Percentiles rank a stretch among this genome's conserved stretches.
These are phyloP conservation scores for Ceratonia siliqua DNA, from an alignment of 306 rosid species.

Conservation along the genomic window DNA sequence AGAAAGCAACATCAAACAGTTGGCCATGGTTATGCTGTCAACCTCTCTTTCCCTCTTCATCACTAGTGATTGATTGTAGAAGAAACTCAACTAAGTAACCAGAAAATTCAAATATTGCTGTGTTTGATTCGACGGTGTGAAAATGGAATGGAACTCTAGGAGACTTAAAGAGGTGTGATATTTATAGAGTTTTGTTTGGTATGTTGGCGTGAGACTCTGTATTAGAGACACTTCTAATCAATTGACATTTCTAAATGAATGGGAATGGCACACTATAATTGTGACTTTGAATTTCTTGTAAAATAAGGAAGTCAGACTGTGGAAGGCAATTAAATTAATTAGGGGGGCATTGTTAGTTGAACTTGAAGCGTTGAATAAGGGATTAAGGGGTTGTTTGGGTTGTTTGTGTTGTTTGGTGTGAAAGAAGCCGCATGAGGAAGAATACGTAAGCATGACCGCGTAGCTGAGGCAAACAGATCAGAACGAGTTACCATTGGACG, in stretches of 20 bases:
- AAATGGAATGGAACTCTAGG: constrained; percentile 40
- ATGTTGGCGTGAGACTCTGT: constrained; percentile 37
- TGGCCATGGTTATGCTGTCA: constrained; percentile 73
- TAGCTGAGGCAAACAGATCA: constrained; percentile 36
- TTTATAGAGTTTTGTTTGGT: constrained; percentile 39
- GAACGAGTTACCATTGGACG: constrained; percentile 20
- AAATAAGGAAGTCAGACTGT: constrained; percentile 29
- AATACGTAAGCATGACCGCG: constrained; percentile 52
- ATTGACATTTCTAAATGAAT: constrained; percentile 47
- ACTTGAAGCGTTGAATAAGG: constrained; percentile 17
- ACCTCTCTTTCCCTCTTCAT: constrained; percentile 85
- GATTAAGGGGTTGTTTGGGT: neutral
- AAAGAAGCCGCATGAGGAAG: constrained; percentile 26
- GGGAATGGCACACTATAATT: neutral
- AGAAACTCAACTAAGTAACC: neutral
- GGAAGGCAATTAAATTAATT: constrained; percentile 26
- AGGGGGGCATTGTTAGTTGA: neutral
- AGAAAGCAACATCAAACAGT: constrained; percentile 86
- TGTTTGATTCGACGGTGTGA: neutral
- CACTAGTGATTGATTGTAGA: too few species aligned
- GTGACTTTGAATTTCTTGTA: constrained; percentile 39
- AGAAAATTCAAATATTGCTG: too few species aligned
- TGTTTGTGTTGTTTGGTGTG: constrained; percentile 43
- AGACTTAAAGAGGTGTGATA: constrained; percentile 28
- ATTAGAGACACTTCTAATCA: constrained; percentile 34